phyloP scores from a whole-genome alignment of 2,329 filamentous ascomycete species.

The Colletotrichum truncatum region DNA sequence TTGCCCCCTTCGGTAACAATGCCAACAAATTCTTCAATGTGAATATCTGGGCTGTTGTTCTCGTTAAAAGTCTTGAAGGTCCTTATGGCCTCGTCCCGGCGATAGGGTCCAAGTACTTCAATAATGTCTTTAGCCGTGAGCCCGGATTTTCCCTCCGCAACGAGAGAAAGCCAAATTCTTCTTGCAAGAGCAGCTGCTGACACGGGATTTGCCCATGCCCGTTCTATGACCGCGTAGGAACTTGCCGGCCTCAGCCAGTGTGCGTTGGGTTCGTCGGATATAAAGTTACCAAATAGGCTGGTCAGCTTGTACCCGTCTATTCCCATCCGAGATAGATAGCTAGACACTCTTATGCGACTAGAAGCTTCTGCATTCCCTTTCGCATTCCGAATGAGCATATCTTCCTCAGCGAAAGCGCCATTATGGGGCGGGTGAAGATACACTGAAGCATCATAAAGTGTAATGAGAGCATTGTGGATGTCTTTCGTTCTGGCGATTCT shows the following conservation, averaged over 20 bases:
- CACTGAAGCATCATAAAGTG: conserved; percentile 37
- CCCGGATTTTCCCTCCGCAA: conserved; percentile 32
- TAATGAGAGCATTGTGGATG: conserved; percentile 38
- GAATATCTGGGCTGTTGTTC: conserved; percentile 37
- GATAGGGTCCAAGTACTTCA: conserved; percentile 38
- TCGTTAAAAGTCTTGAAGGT: conserved; percentile 33
- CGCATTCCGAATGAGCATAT: conserved; percentile 37
- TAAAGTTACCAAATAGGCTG: conserved; percentile 38
- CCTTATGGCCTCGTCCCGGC: conserved; percentile 33
- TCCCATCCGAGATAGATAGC: conserved; percentile 36
- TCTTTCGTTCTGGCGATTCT: conserved; percentile 32
- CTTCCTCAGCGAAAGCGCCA: conserved; percentile 34
- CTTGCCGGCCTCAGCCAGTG: conserved; percentile 38
- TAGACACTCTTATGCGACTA: conserved; percentile 34
- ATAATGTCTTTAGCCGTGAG: conserved; percentile 35
- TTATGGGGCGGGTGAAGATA: conserved; percentile 35
- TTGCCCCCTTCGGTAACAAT: conserved; percentile 38
- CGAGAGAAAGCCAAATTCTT: conserved; percentile 41
- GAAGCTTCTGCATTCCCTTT: conserved; percentile 35
- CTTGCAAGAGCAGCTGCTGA: conserved; percentile 37
- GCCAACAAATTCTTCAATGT: conserved; percentile 39
- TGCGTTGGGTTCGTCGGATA: conserved; percentile 33
- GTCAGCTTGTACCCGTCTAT: conserved; percentile 37
- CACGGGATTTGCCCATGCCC: conserved; percentile 36
- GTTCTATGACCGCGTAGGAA: conserved; percentile 37